Base-by-base conservation (phyloP, 768 basidiomycete genomes). In the Tulasnella sp. region DNA sequence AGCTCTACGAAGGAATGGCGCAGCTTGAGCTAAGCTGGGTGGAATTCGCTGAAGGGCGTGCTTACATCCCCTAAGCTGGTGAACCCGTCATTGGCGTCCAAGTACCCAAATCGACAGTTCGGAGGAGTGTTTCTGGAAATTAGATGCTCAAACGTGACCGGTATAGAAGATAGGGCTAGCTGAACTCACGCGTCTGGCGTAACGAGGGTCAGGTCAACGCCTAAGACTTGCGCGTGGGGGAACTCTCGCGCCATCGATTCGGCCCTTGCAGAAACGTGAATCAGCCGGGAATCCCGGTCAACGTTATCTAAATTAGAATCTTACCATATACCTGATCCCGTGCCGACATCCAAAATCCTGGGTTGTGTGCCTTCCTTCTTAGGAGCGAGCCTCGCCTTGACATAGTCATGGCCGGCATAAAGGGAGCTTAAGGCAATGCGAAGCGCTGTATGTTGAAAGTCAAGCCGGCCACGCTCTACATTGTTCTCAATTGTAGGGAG, bases 241-340 rank as follows among this genome's bases (percentile, higher is more conserved):
- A 77, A 77, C 69, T 71, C 70, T 42, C 26, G n/a, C 23, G 77
- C 77, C 77, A 77, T 72, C 39, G 71, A 67, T 44, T 37, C 39
- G 6, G 77, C 67, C 77, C 77, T 77, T 55, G 26, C 18, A 6
- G 10, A 39, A 72, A 4, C 23, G 16, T 20, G 13, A 72, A 46
- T n/a, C 13, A 9, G 3, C 10, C 42, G 18, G 10, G 37, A 11
- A 15, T 40, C n/a, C n/a, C n/a, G n/a, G 39, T 23, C n/a, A 42
- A 39, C 13, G 32, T 13, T 26, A 35, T 26, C 5, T 7, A 55
- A 39, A 29, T 16, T 67, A 26, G 3, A 16, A 29, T n/a, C 74
- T 37, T 48, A 75, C 74, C 74, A 75, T 46, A 39, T 39, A 2
- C 74, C 74, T 29, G 74, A 75, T 26, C 74, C 74, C 2, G 44